These are phyloP conservation scores for Aureobasidium melanogenum DNA, from an alignment of 2,329 filamentous ascomycete genomes.

Conservation along the genomic window DNA sequence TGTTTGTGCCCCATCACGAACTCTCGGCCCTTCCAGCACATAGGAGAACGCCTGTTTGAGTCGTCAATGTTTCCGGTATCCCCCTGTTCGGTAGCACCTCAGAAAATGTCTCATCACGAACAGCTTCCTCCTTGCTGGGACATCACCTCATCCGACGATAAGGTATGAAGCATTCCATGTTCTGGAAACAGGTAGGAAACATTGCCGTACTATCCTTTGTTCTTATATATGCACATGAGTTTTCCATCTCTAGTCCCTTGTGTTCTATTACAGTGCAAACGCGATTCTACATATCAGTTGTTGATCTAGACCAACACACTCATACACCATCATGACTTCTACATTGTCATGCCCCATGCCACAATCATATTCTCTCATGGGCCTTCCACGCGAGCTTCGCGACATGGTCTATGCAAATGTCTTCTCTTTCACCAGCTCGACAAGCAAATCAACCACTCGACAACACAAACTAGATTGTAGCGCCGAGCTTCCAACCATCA, in stretches of 20 bases:
- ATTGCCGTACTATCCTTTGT: not conserved
- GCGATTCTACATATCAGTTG: not conserved
- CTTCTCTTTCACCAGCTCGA: not conserved
- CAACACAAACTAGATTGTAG: not conserved
- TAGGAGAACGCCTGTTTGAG: not conserved
- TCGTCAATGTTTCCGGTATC: not conserved
- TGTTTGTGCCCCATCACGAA: not conserved
- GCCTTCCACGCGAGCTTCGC: not conserved
- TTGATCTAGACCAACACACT: not conserved
- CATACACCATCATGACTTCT: not conserved
- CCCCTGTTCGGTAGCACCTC: not conserved
- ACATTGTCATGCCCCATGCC: not conserved
- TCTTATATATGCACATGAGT: not conserved
- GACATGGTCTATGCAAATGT: constrained; percentile 2
- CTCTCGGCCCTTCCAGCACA: not conserved
- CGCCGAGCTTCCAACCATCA: not conserved
- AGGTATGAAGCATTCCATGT: not conserved
- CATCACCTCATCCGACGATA: not conserved
- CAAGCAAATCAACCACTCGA: not conserved
- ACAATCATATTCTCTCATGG: not conserved
- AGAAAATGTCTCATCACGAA: not conserved
- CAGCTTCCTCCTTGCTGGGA: not conserved
- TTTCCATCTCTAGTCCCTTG: not conserved
- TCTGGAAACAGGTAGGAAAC: not conserved
- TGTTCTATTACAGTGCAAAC: not conserved